Evolutionary conservation across 179 eudicot genomes (phyloP), one percentile per base, ranked within the genome.

Genomic region (Patellifolia procumbens): DNA sequence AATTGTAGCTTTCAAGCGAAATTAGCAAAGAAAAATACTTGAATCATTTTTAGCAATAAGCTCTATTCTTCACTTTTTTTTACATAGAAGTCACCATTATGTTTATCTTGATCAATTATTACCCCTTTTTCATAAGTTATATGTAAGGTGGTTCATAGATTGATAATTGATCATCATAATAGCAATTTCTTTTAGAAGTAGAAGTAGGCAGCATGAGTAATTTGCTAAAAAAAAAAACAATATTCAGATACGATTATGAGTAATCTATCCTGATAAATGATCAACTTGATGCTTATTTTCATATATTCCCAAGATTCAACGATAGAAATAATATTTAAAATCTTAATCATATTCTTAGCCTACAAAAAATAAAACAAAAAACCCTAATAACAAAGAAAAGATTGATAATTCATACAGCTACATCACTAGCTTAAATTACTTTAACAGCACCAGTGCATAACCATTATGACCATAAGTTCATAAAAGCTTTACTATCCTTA

Each of bases 301-400:
- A 35, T 63, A 63, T 63, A 34, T 34, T 63, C 37, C 68, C 45
- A 63, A 63, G 68, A 63, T 63, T 63, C 68, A 64, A 64, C 29
- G 37, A 64, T 37, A 37, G 2, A 10, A 64, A 37, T 64, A 64
- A 35, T 20, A 24, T 37, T 15, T 24, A 63, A 35, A 22, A 35
- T 34, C 26, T 20, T 34, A 16, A 63, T 35, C n/a, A 63, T 32
- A 0, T 1, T 5, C 43, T 5, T 9, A 39, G 7, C 43, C 43
- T 39, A n/a, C 8, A 5, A 39, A 39, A 39, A 39, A 39, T 3
- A 7, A 37, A 37, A 39, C 8, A n/a, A 39, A 39, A 0, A 39
- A 7, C 7, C 43, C 6, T 39, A 39, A 39, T 39, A 9, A 39
- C 0, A 39, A 39, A 39, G 8, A 5, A 39, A 39, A 3, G 0